These are phyloP conservation scores for Xanthoconium purpureum DNA, from an alignment of 768 basidiomycete genomes.

Conservation along the genomic window DNA sequence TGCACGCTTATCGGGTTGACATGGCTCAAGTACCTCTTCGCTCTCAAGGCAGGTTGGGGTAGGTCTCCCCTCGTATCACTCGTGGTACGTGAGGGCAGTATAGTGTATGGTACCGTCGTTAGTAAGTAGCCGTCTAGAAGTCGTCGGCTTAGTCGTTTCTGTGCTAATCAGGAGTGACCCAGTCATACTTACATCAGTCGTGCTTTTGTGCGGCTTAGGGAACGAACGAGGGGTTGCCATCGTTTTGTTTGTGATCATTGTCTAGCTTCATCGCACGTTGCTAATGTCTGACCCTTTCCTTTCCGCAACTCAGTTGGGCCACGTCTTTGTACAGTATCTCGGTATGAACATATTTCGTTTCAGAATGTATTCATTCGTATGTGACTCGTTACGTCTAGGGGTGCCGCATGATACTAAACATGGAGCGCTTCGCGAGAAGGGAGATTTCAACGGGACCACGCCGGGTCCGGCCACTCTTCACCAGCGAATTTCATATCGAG, in stretches of 20 bases:
- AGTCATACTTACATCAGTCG: conserved; percentile 2
- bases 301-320: conserved; percentile 10
- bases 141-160: neutral
- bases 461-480: neutral
- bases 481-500: conserved; percentile 9
- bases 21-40: conserved; percentile 15
- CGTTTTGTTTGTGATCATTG: conserved; percentile 7
- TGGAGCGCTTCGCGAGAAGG: conserved; percentile 19
- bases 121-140: conserved; percentile 7
- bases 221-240: neutral
- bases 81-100: conserved; percentile 13
- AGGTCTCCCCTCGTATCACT: conserved; percentile 20
- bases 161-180: neutral
- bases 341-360: conserved; percentile 5
- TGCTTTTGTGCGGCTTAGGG: neutral
- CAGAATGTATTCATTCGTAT: neutral
- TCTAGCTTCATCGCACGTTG: neutral
- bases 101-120: conserved; percentile 1
- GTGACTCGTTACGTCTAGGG: conserved; percentile 11
- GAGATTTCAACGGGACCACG: neutral
- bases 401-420: conserved; percentile 23
- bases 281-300: neutral
- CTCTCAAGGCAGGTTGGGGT: conserved; percentile 12
- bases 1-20: conserved; percentile 15
- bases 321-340: conserved; percentile 6